Evolutionary conservation across 371 early-diverging fungal genomes (phyloP), one percentile per base, ranked within the genome.

Genomic region (Vairimorpha apis): DNA sequence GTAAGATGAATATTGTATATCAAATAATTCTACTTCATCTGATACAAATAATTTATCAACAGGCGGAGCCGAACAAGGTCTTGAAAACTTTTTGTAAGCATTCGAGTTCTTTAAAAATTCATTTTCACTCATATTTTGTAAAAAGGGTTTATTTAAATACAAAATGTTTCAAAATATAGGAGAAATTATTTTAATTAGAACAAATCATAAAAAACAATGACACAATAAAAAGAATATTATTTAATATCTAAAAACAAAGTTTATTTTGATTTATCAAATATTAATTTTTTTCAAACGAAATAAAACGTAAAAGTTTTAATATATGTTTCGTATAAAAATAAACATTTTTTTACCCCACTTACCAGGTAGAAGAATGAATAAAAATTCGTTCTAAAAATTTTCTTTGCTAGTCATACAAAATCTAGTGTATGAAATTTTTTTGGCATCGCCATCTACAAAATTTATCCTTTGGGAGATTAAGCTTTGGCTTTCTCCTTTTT

Each of bases 1-100:
- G 75, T 83, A 86, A 13, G 83, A 81, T 23, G 83, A 82, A 65
- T 86, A 86, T 13, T 85, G 83, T 21, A 78, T 68, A 18, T 78
- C 78, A 12, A 70, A 58, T 14, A 70, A 32, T 21, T 74, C 72
- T 12, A 74, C 55, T 47, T 74, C 78, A 67, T 74, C 78, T 25
- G 70, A 55, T 8, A 74, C n/a, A 53, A 69, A 62, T 7, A 77
- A 37, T 49, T 77, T 77, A n/a, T 74, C 70, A n/a, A 77, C 70
- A 0, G 78, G 78, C 10, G 78, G 78, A 33, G 78, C 78, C n/a
- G 70, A 70, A 41, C 56, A 64, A 18, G 72, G 72, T 25, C 72
- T 71, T 27, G 14, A 8, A 14, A 41, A 41, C 8, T 41, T 41
- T 41, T 8, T 41, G 5, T 8, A 41, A 41, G 14, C 5, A 41